A percentile compares a stretch with the other conserved stretches of the same genome.
phyloP scores from a whole-genome alignment of 139 green algal genomes.

The Edaphochlamys debaryana region DNA sequence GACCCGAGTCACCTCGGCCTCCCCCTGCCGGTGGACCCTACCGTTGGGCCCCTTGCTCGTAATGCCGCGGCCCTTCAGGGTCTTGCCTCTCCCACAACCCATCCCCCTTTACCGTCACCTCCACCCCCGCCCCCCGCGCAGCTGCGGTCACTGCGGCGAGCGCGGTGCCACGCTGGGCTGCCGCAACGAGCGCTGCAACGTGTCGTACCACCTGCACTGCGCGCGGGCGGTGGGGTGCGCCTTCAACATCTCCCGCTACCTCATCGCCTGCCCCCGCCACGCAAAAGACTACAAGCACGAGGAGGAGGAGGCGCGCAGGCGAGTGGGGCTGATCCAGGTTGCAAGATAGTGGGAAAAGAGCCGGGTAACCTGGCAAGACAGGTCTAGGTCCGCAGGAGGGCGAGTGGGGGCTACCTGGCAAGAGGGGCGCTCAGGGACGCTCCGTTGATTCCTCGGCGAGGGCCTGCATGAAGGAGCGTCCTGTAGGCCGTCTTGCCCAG shows the following conservation, averaged over 20 bases:
- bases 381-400: too few relatives aligned
- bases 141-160: conserved; percentile 55
- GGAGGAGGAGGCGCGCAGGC: conserved; percentile 24
- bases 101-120: neutral
- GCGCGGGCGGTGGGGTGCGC: conserved; percentile 61
- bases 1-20: too few relatives aligned
- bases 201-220: conserved; percentile 81
- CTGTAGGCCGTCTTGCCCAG: too few relatives aligned
- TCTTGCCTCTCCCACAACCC: neutral
- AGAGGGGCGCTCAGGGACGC: too few relatives aligned
- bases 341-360: too few relatives aligned
- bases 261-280: conserved; percentile 73
- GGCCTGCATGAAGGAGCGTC: too few relatives aligned
- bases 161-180: conserved; percentile 85
- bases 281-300: conserved; percentile 49
- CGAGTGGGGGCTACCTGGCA: too few relatives aligned
- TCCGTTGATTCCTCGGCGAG: too few relatives aligned
- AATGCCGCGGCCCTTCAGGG: neutral
- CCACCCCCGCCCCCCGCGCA: neutral
- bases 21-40: neutral
- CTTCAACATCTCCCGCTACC: conserved; percentile 55
- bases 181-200: conserved; percentile 67
- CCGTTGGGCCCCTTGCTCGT: neutral
- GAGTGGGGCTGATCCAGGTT: too few relatives aligned
- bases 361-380: too few relatives aligned